Base-by-base conservation (phyloP, 305 asterid species). In the Solanum chacoense region DNA sequence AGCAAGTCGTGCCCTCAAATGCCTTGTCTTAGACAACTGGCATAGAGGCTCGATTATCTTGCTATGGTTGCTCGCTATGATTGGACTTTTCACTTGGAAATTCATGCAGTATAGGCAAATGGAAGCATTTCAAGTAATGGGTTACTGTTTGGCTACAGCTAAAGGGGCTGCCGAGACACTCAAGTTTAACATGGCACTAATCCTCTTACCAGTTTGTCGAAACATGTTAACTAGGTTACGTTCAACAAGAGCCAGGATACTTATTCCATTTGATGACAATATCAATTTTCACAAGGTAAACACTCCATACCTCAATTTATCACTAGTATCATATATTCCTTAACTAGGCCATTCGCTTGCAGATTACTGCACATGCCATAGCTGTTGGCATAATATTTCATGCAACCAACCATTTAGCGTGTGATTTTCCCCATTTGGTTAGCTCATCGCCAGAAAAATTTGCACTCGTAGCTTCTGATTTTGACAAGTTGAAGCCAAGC, bases 91-190 rank as follows among this genome's bases (percentile, higher is more conserved):
- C 93, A 89, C 94, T 11, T 96, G 99, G 99, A 96, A 96, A 88
- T 96, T 95, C 92, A 37, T 91, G 9, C 97, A 95, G 76, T 95
- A 96, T 90, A 87, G 93, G 90, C 94, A 90, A 26, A 93, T 88
- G 84, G 89, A 93, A 11, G 96, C 96, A 13, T 96, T 95, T 91
- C 96, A 94, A 24, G 85, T 94, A 42, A 95, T 95, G 98, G 99
- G 99, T 2, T 88, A 95, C 89, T 96, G 99, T 91, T 89, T 95
- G 45, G 88, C 98, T 20, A 96, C 98, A 16, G 98, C 99, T 80
- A 96, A 96, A 88, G 99, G 99, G 18, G 98, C 99, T 22, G 99
- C 99, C 0, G 99, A 96, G 93, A 96, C 98, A 0, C 95, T 95
- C 84, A 96, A 96, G 89, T 94, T 96, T 92, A 96, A 96, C 95